Evolutionary conservation across 2,329 filamentous ascomycete genomes (phyloP).

Genomic region (Paraphaeosphaeria minitans): DNA sequence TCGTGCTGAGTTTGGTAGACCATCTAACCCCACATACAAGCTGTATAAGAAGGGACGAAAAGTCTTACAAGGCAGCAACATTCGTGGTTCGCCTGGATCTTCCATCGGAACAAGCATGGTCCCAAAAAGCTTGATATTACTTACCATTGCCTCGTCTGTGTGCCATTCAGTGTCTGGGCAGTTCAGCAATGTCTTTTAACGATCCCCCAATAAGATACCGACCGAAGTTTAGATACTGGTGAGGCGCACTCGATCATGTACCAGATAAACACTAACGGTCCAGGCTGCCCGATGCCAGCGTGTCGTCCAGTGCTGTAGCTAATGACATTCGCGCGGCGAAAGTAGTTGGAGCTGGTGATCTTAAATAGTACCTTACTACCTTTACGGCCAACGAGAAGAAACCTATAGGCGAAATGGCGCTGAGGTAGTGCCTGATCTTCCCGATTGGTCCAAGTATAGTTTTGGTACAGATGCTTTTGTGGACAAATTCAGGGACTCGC

Average conservation of each 20-base stretch:
- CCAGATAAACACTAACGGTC: not conserved
- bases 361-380: slow-evolving; percentile 29
- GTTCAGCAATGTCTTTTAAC: not conserved
- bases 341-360: slow-evolving; percentile 22
- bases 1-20: not conserved
- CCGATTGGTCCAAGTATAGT: slow-evolving; percentile 48
- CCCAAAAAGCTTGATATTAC: not conserved
- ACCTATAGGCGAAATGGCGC: not conserved
- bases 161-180: not conserved
- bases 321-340: slow-evolving; percentile 17
- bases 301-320: slow-evolving; percentile 14
- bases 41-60: not conserved
- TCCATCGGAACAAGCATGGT: not conserved
- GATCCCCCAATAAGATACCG: slow-evolving; percentile 11
- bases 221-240: slow-evolving; percentile 32
- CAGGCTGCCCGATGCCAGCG: slow-evolving; percentile 29
- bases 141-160: not conserved
- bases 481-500: slow-evolving; percentile 29
- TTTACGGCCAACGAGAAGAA: slow-evolving; percentile 20
- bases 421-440: slow-evolving; percentile 9
- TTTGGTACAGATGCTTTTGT: slow-evolving; percentile 48
- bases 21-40: not conserved
- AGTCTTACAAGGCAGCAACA: not conserved
- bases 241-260: not conserved
- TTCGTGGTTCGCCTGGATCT: not conserved